Percentiles rank a stretch among this genome's conserved stretches.
Conservation (phyloP, 2,329 filamentous ascomycete species). For the Claviceps pazoutovae region DNA sequence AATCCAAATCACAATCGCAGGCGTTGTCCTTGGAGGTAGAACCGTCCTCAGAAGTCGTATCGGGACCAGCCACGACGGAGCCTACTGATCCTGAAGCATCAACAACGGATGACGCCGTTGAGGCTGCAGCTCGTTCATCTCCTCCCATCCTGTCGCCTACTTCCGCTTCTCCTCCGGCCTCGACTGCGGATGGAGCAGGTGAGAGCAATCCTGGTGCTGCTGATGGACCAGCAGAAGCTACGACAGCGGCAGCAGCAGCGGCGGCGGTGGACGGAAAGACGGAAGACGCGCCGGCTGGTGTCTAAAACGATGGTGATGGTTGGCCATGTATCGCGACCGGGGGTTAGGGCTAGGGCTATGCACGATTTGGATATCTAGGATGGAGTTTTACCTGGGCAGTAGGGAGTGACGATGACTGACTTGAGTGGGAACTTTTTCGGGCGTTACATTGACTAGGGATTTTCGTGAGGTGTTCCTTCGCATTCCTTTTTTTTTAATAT, state of each 20-base stretch:
- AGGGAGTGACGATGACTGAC: too few species aligned
- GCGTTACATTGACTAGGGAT: too few species aligned
- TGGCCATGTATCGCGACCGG: too few species aligned
- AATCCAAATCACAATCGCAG: neutral
- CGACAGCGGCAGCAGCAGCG: too few species aligned
- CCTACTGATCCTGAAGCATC: neutral
- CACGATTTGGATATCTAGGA: too few species aligned
- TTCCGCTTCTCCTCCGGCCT: neutral
- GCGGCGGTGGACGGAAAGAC: neutral
- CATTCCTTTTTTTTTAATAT: too few species aligned
- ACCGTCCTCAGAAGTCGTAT: neutral
- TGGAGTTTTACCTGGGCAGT: neutral
- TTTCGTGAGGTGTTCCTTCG: too few species aligned
- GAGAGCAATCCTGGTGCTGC: neutral
- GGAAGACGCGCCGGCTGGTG: constrained; percentile 7
- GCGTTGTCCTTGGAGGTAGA: neutral
- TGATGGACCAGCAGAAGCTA: neutral
- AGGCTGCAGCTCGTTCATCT: neutral
- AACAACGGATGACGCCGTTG: neutral
- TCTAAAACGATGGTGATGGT: constrained; percentile 7
- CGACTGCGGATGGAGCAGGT: neutral
- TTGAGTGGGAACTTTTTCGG: too few species aligned
- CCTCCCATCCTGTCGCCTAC: neutral
- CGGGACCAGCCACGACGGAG: neutral
- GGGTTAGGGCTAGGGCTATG: too few species aligned